phyloP scores from a whole-genome alignment of 805 yeast genomes.

The Candida nitratophila region DNA sequence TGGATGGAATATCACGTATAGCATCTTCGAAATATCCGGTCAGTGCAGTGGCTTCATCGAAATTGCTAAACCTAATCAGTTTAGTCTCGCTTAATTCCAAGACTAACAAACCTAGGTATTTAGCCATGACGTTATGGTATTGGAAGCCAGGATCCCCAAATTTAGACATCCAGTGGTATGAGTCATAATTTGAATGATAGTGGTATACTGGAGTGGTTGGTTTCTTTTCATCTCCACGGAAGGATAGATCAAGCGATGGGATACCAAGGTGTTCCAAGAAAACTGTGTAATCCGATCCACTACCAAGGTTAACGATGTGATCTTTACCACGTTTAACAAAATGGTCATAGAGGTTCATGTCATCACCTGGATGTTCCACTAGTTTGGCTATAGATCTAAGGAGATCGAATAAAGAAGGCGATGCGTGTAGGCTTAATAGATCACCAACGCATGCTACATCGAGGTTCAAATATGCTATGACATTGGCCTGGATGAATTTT shows the following conservation, averaged over 20 bases:
- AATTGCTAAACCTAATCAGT: constrained; percentile 29
- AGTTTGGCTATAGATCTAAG: constrained; percentile 31
- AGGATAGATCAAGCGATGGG: constrained; percentile 46
- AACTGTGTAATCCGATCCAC: constrained; percentile 55
- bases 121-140: constrained; percentile 43
- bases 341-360: constrained; percentile 22
- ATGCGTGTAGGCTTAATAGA: constrained; percentile 37
- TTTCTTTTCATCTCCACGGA: constrained; percentile 23
- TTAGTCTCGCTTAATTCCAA: constrained; percentile 37
- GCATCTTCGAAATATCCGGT: constrained; percentile 28
- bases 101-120: constrained; percentile 38
- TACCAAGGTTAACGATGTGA: constrained; percentile 39
- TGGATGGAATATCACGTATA: background rate
- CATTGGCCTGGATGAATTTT: constrained; percentile 33
- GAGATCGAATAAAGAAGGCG: constrained; percentile 44
- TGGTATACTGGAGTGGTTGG: constrained; percentile 47
- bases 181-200: constrained; percentile 62
- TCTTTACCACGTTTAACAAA: constrained; percentile 17
- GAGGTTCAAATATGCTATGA: constrained; percentile 53
- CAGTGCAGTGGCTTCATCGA: constrained; percentile 33
- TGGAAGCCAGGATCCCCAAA: constrained; percentile 50
- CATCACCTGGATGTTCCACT: constrained; percentile 35
- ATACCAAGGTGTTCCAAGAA: constrained; percentile 45
- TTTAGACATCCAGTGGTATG: constrained; percentile 54
- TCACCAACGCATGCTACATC: constrained; percentile 57